Percentiles rank a stretch among this genome's conserved stretches.
These are phyloP conservation scores for Anthracocystis walkeri DNA, from an alignment of 1,284 basidiomycete species.

Conservation along the genomic window DNA sequence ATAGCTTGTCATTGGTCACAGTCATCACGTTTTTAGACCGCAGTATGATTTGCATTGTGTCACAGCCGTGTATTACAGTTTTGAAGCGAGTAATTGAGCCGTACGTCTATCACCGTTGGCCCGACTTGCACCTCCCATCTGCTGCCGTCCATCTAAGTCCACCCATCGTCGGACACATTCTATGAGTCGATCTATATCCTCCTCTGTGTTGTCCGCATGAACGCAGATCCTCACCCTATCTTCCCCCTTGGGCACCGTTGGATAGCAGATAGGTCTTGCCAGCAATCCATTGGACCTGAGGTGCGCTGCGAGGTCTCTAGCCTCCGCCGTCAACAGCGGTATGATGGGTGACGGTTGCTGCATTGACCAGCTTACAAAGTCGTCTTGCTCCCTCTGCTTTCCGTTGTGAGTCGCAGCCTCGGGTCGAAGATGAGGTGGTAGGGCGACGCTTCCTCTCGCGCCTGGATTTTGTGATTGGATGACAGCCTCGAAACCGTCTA, in stretches of 20 bases:
- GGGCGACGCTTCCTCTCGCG: constrained; percentile 10
- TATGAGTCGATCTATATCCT: constrained; percentile 75
- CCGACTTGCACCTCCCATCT: background rate
- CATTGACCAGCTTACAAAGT: constrained; percentile 33
- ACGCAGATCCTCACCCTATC: constrained; percentile 87
- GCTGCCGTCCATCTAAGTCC: background rate
- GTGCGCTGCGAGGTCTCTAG: constrained; percentile 78
- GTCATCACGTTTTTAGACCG: background rate
- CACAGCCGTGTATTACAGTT: constrained; percentile 18
- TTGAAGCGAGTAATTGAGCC: constrained; percentile 22
- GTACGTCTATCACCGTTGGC: background rate
- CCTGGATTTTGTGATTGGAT: constrained; percentile 11
- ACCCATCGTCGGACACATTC: constrained; percentile 31
- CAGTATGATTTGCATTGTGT: background rate
- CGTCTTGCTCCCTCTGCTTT: constrained; percentile 7
- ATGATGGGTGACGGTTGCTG: constrained; percentile 78
- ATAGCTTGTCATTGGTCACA: too few relatives aligned
- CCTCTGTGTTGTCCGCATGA: constrained; percentile 78
- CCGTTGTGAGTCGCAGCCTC: background rate
- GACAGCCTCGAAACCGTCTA: constrained; percentile 19
- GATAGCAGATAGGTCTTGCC: constrained; percentile 79
- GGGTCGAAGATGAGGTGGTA: constrained; percentile 27
- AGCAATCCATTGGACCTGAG: constrained; percentile 77
- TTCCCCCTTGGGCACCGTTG: constrained; percentile 82
- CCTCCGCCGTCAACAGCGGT: constrained; percentile 81